A percentile compares a stretch with the other conserved stretches of the same genome.
These are phyloP conservation scores for Penicillium fimorum DNA, from an alignment of 495 filamentous ascomycete genomes.

Conservation along the genomic window DNA sequence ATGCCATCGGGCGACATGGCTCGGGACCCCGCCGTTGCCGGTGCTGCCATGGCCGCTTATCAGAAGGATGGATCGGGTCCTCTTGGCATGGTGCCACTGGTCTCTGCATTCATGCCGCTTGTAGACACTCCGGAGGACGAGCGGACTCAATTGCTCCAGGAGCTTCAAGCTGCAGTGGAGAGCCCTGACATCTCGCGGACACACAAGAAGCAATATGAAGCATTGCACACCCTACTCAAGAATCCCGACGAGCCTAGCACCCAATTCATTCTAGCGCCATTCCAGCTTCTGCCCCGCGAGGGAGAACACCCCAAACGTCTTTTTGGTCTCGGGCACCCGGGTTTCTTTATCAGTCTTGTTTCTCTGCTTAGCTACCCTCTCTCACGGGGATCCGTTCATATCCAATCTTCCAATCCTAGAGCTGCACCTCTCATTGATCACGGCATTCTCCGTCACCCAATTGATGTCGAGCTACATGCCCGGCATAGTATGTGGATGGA, in stretches of 20 bases:
- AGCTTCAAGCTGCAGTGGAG: not conserved
- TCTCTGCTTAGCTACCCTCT: slow-evolving; percentile 46
- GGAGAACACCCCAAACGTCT: slow-evolving; percentile 11
- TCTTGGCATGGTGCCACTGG: slow-evolving; percentile 16
- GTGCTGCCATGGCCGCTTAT: slow-evolving; percentile 24
- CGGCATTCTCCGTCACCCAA: slow-evolving; percentile 40
- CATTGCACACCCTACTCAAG: slow-evolving; percentile 8
- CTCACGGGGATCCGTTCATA: slow-evolving; percentile 55
- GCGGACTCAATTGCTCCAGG: not conserved
- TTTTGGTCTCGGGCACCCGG: slow-evolving; percentile 19
- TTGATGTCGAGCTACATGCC: slow-evolving; percentile 49
- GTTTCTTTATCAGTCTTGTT: slow-evolving; percentile 42
- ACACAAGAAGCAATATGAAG: slow-evolving; percentile 15
- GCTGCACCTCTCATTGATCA: slow-evolving; percentile 45
- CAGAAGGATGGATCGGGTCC: slow-evolving; percentile 20
- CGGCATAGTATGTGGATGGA: slow-evolving; percentile 47
- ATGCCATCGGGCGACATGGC: slow-evolving; percentile 17
- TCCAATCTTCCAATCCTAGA: slow-evolving; percentile 31
- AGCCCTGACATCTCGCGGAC: not conserved
- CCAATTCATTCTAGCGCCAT: slow-evolving; percentile 24
- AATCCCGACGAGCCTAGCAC: slow-evolving; percentile 16
- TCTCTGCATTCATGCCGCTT: slow-evolving; percentile 23
- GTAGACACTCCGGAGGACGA: slow-evolving; percentile 8
- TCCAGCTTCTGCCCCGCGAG: slow-evolving; percentile 11
- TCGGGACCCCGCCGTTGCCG: slow-evolving; percentile 10